Base-by-base conservation (phyloP, 805 yeast genomes). In the Millerago galiae region DNA sequence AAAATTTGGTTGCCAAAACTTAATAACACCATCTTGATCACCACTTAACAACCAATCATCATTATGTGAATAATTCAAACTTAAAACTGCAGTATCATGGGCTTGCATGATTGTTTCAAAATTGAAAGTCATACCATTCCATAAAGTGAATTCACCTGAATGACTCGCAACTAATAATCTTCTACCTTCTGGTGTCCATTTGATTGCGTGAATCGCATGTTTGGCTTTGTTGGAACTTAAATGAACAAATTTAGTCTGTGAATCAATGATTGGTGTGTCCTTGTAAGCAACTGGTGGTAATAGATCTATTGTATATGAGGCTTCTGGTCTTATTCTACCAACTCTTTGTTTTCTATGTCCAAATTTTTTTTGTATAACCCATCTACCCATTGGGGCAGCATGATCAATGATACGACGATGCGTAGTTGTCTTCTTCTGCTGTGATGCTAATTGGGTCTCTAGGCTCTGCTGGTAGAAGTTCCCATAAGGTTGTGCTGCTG, bases 101-200 rank as follows among this genome's bases (percentile, higher is more conserved):
- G 98, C 98, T 68, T 93, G 99, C 95, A 90, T 93, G 50, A 93
- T 89, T 42, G 96, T 87, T 61, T 93, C 99, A 59, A 93, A 89
- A 59, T 87, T 88, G 65, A 91, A 93, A 9, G 95, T 83, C 71
- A 85, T 77, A 10, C 98, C 97, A 61, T 90, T 89, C 98, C 98
- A 93, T 36, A 93, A 68, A 11, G 98, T 90, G 63, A 93, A 90
- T 60, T 93, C 99, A 34, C 99, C 99, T 43, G 87, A 78, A 65
- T 85, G 88, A 25, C 91, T 79, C 0, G 95, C 95, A 6, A 95
- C 95, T 24, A 93, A 70, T 39, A 93, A 68, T 52, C 99, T 69
- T 52, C 97, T 71, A 0, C 96, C 98, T 53, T 89, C 97, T 0
- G 98, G 98, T 0, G 99, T 93, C 96, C 97, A 91, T 59, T 76